Evolutionary conservation across 2,329 filamentous ascomycete species (phyloP), one percentile per base, ranked within the genome.

Genomic region (Immersiporthe knoxdaviesiana): DNA sequence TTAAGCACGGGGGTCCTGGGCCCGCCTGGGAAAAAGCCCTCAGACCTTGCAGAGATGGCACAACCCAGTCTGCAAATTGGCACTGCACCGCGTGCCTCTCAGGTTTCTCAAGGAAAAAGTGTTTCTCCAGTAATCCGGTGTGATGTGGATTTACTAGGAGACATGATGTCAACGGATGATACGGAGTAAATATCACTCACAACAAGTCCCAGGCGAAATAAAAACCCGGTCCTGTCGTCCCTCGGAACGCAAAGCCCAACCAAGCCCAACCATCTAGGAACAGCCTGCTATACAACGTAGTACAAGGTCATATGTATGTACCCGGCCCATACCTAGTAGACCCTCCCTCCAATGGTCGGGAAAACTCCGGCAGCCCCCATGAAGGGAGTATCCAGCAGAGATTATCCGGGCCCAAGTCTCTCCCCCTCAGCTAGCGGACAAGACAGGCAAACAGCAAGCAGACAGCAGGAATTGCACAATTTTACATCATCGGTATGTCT

Each of bases 41-140:
- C 59, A 44, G 37, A 61, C 59, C 30, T n/a, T n/a, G 37, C 32
- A 44, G 58, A 37, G 58, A 60, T 62, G 59, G 59, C 59, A 24
- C 37, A n/a, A 41, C 24, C 16, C 11, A 35, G 37, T 24, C 37
- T 44, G 35, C n/a, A 10, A 44, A 16, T 30, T 41, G 37, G 37
- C 59, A 62, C 6, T 18, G 18, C 10, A 16, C 27, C 18, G 27
- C 52, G 4, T 2, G 27, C 52, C 52, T 56, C 12, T 56, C 12
- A 30, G 4, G 24, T 30, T 6, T 30, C 50, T 5, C 24, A 6
- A 18, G 12, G 24, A 56, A 0, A 16, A 16, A 32, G 1, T 14
- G n/a, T 24, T 18, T 60, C 30, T 59, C 10, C 16, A 32, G 58
- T n/a, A 30, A 8, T 56, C 24, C 12, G n/a, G 14, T 56, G 14